Evolutionary conservation across 2,329 filamentous ascomycete species (phyloP), one percentile per base, ranked within the genome.

Genomic region (Fusarium sp.): DNA sequence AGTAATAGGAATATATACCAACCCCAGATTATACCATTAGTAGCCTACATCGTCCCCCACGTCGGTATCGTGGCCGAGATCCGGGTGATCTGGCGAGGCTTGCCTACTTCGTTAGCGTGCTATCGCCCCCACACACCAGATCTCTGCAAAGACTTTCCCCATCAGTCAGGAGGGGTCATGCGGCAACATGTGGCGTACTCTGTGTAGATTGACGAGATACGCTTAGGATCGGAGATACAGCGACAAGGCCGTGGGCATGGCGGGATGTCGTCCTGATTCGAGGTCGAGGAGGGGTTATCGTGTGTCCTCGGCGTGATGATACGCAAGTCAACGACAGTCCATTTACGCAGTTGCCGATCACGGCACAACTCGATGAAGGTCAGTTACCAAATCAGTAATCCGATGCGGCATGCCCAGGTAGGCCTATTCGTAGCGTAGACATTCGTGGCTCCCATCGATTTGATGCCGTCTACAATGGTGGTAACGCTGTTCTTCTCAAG

Each of bases 61-160:
- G 16, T 10, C 20, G n/a, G 16, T 29, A 38, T 58, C 56, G 20
- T n/a, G 0, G 13, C 22, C 40, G 40, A 71, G 18, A 62, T 10
- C 62, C 47, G 54, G 8, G 56, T 27, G 62, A n/a, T 1, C 20
- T 65, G 71, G 20, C 34, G 27, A 74, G 24, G n/a, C 60, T 62
- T 73, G 45, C 71, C 64, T 42, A 7, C 47, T 74, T 62, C 2
- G n/a, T 24, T 5, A 6, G 20, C 18, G 34, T 14, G 27, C 22
- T 22, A 5, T 22, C 29, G 4, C 10, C 54, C 54, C 71, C 71
- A 68, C 67, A 1, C 56, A 40, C 1, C 47, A 45, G 62, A 52
- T 59, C 42, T 38, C 16, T 64, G 71, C 71, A 59, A 74, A 52
- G 54, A 71, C 71, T 62, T 73, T 62, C 71, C 71, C 60, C 1